Base-by-base conservation (phyloP, 1,139 yeast species). In the Hemisphaericaspora subhashii region DNA sequence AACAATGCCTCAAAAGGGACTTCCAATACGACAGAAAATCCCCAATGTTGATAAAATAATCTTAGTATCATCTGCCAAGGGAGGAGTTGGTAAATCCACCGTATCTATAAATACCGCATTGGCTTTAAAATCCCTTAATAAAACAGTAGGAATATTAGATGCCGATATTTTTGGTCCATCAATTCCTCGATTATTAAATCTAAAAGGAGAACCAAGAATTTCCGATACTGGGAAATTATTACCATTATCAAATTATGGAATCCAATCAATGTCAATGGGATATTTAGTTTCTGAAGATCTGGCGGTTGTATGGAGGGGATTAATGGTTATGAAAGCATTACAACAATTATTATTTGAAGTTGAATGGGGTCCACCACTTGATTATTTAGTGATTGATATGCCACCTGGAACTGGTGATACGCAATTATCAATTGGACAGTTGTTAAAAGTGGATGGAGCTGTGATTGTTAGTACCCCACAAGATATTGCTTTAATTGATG, bases 341-440 rank as follows among this genome's bases (percentile, higher is more conserved):
- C 89, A 87, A 50, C 96, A 87, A 54, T 68, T 87, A 14, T 58
- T 87, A 15, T 86, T 84, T 50, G 95, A 87, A 40, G 95, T 87
- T 1, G 75, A 81, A 38, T 87, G 96, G 96, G n/a, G n/a, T n/a
- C 73, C 78, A 7, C 58, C 65, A n/a, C 59, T 86, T 37, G 96
- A 87, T 56, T 73, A 80, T 21, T 66, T 87, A 38, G 82, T 87
- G 1, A 67, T 87, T 13, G 96, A 87, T 51, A 78, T 87, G 86
- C 96, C 96, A 1, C 96, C 96, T 0, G 96, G 96, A 3, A 87
- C 96, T 0, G 96, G 96, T 10, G 96, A 87, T 54, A 85, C 88
- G 1, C 96, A 87, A 53, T 67, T 87, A 41, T 85, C 95, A 0
- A 72, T 88, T 20, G 82, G 90, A 22, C 96, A 87, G 57, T 85